Conservation (phyloP, 768 basidiomycete genomes). For the Floccularia luteovirens region DNA sequence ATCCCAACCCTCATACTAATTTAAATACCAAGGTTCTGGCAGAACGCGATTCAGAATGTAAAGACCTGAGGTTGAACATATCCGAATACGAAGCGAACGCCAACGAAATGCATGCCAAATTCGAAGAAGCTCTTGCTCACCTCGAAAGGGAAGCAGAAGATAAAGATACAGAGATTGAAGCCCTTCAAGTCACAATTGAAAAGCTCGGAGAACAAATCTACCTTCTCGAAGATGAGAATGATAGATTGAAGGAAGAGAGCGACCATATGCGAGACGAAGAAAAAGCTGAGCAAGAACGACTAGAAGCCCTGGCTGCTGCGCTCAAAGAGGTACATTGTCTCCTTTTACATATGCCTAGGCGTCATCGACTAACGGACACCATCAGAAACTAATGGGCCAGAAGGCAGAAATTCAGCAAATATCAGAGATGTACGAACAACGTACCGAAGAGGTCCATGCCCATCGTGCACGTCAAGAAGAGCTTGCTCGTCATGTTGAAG, state of each 20-base stretch:
- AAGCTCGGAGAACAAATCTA: conserved; percentile 77
- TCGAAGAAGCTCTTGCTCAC: conserved; percentile 67
- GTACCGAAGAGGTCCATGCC: conserved; percentile 53
- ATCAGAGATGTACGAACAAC: conserved; percentile 57
- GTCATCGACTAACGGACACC: neutral
- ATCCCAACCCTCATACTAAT: neutral
- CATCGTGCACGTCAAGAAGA: conserved; percentile 73
- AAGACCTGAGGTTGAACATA: conserved; percentile 65
- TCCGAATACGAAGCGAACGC: conserved; percentile 70
- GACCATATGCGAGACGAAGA: conserved; percentile 69
- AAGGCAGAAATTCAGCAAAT: conserved; percentile 64
- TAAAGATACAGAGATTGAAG: conserved; percentile 73
- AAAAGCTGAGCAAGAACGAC: conserved; percentile 55
- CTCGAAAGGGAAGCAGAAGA: conserved; percentile 73
- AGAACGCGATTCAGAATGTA: conserved; percentile 74
- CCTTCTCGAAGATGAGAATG: conserved; percentile 81
- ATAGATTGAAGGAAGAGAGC: conserved; percentile 64
- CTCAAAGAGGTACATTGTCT: conserved; percentile 74
- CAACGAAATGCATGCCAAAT: conserved; percentile 63
- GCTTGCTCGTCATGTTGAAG: conserved; percentile 66
- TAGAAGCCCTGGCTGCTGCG: conserved; percentile 58
- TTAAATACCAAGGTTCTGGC: conserved; percentile 46
- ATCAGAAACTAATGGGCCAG: conserved; percentile 59
- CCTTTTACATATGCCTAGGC: neutral
- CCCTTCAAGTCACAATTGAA: conserved; percentile 71